Percentiles rank a stretch among this genome's conserved stretches.
These are phyloP conservation scores for Artomyces pyxidatus DNA, from an alignment of 768 basidiomycete genomes.

Conservation along the genomic window DNA sequence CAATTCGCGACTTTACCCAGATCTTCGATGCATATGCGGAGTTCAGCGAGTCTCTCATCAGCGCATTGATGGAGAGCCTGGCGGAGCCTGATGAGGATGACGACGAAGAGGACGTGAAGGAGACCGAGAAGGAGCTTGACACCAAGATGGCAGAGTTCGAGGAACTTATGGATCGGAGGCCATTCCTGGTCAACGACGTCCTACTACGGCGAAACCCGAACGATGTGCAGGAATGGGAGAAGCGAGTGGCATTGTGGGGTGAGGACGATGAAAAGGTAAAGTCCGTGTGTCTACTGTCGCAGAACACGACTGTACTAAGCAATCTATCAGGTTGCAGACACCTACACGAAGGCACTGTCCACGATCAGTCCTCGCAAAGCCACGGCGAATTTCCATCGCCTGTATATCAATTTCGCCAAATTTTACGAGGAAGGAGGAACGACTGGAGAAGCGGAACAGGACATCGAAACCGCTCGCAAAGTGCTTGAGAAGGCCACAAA, in stretches of 20 bases:
- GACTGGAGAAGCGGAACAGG: conserved; percentile 67
- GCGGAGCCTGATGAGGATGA: conserved; percentile 69
- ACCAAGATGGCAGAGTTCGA: conserved; percentile 88
- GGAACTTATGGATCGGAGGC: conserved; percentile 87
- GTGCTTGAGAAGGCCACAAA: conserved; percentile 90
- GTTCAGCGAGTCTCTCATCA: conserved; percentile 85
- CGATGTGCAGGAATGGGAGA: conserved; percentile 99
- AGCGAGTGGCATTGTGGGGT: conserved; percentile 87
- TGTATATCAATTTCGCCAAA: conserved; percentile 93
- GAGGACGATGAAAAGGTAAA: conserved; percentile 87
- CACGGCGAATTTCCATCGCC: conserved; percentile 79
- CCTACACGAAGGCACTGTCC: conserved; percentile 83
- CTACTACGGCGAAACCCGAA: conserved; percentile 88
- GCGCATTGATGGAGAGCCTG: conserved; percentile 79
- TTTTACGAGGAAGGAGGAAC: conserved; percentile 96
- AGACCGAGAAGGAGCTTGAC: conserved; percentile 81
- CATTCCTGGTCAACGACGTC: conserved; percentile 95
- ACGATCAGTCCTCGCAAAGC: conserved; percentile 86
- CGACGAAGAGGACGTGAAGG: conserved; percentile 70
- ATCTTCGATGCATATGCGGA: conserved; percentile 97
- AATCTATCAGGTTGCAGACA: conserved; percentile 69
- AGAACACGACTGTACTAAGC: background rate
- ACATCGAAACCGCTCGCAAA: conserved; percentile 82
- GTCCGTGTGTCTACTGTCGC: background rate
- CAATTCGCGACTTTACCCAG: conserved; percentile 94